A percentile compares a stretch with the other conserved stretches of the same genome.
phyloP scores from a whole-genome alignment of 2,329 filamentous ascomycete species.

The Colletotrichum echinochloae region DNA sequence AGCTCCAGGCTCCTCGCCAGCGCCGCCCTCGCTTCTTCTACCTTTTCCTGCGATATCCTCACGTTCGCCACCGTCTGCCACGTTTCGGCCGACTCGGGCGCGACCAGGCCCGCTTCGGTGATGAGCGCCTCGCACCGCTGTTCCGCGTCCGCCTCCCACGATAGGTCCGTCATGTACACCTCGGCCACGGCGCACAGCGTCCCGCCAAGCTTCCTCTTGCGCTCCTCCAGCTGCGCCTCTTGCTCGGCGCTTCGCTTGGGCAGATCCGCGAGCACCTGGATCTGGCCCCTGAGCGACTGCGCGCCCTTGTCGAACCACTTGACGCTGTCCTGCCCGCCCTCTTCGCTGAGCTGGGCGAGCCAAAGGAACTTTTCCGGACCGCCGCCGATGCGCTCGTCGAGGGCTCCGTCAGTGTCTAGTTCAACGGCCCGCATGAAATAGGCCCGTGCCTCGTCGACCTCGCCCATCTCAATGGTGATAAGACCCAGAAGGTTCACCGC shows the following conservation, averaged over 20 bases:
- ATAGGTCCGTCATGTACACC: conserved; percentile 99
- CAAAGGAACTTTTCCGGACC: conserved; percentile 95
- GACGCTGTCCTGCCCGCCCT: conserved; percentile 75
- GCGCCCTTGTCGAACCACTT: conserved; percentile 79
- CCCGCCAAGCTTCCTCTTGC: conserved; percentile 84
- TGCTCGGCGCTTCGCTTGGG: conserved; percentile 53
- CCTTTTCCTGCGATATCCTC: conserved; percentile 85
- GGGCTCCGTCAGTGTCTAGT: conserved; percentile 80
- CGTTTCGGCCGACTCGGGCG: conserved; percentile 85
- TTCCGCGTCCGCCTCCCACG: conserved; percentile 93
- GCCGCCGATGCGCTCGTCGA: conserved; percentile 78
- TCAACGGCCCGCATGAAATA: conserved; percentile 80
- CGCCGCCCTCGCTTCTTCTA: conserved; percentile 83
- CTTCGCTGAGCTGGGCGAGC: conserved; percentile 87
- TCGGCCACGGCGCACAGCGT: conserved; percentile 95
- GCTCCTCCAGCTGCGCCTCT: conserved; percentile 67
- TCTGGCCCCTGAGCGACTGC: conserved; percentile 76
- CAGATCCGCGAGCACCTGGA: conserved; percentile 70
- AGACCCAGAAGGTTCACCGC: conserved; percentile 84
- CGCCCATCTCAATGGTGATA: conserved; percentile 84
- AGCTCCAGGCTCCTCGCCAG: conserved; percentile 82
- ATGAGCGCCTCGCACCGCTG: conserved; percentile 86
- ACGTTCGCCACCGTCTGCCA: conserved; percentile 96
- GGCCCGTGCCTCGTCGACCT: conserved; percentile 78
- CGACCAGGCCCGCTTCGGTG: conserved; percentile 89